These are phyloP conservation scores for Panellus pusillus DNA, from an alignment of 768 basidiomycete species.

Conservation along the genomic window DNA sequence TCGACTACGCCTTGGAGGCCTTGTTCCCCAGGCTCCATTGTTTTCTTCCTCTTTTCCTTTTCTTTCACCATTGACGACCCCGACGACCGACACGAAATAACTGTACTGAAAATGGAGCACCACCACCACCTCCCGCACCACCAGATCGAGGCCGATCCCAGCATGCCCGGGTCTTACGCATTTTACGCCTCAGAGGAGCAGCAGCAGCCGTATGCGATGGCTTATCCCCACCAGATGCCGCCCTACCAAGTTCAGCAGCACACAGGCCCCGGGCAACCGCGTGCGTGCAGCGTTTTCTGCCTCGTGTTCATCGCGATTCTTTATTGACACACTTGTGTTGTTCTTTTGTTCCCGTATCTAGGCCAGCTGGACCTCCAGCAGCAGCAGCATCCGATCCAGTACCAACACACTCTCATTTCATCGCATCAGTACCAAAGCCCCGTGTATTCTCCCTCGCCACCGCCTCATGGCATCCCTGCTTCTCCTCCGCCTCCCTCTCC, in stretches of 20 bases:
- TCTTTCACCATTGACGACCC: constrained; percentile 37
- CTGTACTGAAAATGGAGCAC: constrained; percentile 38
- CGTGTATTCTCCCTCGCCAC: constrained; percentile 53
- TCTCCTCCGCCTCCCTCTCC: constrained; percentile 78
- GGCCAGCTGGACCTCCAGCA: constrained; percentile 60
- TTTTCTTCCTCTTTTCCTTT: constrained; percentile 36
- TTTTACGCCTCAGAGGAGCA: constrained; percentile 54
- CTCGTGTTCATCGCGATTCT: constrained; percentile 52
- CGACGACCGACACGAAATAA: constrained; percentile 23
- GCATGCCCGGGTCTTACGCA: constrained; percentile 43
- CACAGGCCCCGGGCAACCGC: constrained; percentile 55
- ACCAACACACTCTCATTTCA: constrained; percentile 57
- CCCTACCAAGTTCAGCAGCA: constrained; percentile 56
- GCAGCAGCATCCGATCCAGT: constrained; percentile 58
- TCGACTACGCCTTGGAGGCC: constrained; percentile 19
- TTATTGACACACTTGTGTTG: constrained; percentile 44
- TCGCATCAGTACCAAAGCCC: constrained; percentile 62
- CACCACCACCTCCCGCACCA: constrained; percentile 45
- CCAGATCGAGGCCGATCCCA: constrained; percentile 51
- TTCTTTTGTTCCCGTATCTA: constrained; percentile 50
- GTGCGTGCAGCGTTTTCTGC: constrained; percentile 58
- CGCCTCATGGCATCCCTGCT: constrained; percentile 71
- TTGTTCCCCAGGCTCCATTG: constrained; percentile 29
- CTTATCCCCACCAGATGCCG: constrained; percentile 55
- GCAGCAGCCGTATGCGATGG: constrained; percentile 44